These are phyloP conservation scores for Cytospora chrysosperma DNA, from an alignment of 2,329 filamentous ascomycete species.

Conservation along the genomic window DNA sequence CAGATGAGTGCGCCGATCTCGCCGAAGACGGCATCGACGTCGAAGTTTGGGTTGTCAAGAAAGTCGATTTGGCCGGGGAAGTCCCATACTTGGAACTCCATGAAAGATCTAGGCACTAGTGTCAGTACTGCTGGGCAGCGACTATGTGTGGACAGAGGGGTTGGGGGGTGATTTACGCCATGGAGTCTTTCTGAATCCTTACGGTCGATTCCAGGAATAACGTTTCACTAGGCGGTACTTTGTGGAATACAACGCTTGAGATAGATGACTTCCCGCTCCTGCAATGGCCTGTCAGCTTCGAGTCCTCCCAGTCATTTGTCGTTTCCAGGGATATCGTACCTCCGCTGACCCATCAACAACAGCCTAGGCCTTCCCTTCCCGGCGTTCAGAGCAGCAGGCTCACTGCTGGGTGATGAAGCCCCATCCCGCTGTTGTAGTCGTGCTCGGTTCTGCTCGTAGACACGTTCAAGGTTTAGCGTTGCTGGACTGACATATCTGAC, in stretches of 20 bases:
- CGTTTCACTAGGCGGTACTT: conserved; percentile 92
- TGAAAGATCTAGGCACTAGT: conserved; percentile 71
- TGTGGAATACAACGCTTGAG: conserved; percentile 98
- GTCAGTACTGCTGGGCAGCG: not conserved
- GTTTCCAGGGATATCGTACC: conserved; percentile 56
- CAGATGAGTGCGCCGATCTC: conserved; percentile 94
- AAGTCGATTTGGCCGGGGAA: conserved; percentile 90
- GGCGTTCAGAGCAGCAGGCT: conserved; percentile 45
- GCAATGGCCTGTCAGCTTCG: conserved; percentile 24
- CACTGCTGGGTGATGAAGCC: conserved; percentile 38
- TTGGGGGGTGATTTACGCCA: conserved; percentile 69
- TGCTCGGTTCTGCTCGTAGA: conserved; percentile 60
- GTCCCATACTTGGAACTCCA: conserved; percentile 99
- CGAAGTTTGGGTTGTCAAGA: conserved; percentile 84
- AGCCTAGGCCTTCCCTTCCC: conserved; percentile 76
- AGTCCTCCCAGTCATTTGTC: not conserved
- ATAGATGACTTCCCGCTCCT: conserved; percentile 99
- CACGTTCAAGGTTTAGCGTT: conserved; percentile 62
- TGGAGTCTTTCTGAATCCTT: conserved; percentile 88
- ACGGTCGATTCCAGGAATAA: conserved; percentile 94
- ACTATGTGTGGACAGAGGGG: not conserved
- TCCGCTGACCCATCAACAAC: conserved; percentile 90
- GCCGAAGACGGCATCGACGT: conserved; percentile 90
- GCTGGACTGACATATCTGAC: conserved; percentile 52
- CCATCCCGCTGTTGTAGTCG: conserved; percentile 51